These are phyloP conservation scores for Poronia punctata DNA, from an alignment of 495 filamentous ascomycete species.

Conservation along the genomic window DNA sequence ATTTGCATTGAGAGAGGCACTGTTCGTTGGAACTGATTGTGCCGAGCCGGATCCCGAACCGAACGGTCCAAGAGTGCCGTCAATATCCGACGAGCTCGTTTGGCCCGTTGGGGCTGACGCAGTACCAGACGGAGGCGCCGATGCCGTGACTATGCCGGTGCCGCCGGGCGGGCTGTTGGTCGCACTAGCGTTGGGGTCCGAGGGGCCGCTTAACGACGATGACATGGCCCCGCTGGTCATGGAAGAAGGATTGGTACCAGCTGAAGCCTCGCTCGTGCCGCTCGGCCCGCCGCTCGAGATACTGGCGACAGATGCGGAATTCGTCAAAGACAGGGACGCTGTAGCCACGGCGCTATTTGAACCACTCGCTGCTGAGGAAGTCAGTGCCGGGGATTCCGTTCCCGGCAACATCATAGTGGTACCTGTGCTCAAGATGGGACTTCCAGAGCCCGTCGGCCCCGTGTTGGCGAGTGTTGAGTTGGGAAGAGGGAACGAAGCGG, in stretches of 20 bases:
- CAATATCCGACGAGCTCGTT: background rate
- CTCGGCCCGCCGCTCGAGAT: background rate
- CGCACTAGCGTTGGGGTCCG: background rate
- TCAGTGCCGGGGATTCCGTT: background rate
- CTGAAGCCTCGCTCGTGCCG: background rate
- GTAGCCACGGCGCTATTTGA: background rate
- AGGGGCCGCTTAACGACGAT: constrained; percentile 1
- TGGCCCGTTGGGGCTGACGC: background rate
- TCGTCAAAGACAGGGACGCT: background rate
- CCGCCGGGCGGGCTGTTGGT: background rate
- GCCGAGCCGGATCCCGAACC: background rate
- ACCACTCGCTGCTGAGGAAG: background rate
- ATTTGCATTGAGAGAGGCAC: background rate
- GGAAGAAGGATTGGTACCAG: background rate
- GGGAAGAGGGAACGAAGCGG: constrained; percentile 8
- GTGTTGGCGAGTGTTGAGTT: constrained; percentile 13
- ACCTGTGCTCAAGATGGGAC: background rate
- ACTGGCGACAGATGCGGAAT: background rate
- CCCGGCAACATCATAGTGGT: background rate
- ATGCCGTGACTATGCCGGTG: too few species aligned
- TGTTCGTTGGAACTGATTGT: background rate
- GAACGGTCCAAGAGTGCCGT: background rate
- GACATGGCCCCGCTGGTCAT: background rate
- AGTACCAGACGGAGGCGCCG: background rate
- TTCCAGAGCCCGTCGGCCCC: constrained; percentile 10